Conservation (phyloP, 139 green algal species). For the Chlorella vulgaris region DNA sequence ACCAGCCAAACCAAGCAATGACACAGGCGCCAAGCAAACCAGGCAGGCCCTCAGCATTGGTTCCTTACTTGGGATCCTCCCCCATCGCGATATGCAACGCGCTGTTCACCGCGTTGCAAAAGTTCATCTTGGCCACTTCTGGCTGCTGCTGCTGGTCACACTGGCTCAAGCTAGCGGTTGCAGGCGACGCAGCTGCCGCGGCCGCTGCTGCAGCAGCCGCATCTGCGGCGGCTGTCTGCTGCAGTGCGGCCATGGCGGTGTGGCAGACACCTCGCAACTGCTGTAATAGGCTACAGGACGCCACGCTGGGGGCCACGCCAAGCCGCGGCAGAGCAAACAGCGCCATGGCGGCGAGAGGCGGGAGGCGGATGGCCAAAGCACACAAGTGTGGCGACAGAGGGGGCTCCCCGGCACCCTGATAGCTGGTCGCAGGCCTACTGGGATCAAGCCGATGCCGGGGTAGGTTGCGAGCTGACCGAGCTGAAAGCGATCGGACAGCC, state of each 20-base stretch:
- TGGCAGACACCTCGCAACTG: neutral
- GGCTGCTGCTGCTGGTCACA: no score
- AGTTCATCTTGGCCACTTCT: constrained; percentile 62
- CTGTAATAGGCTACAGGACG: neutral
- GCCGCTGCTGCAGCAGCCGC: neutral
- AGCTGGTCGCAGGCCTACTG: neutral
- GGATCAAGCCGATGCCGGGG: neutral
- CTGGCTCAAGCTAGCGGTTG: no score
- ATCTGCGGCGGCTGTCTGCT: constrained; percentile 1
- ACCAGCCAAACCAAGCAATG: no score
- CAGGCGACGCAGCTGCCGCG: neutral
- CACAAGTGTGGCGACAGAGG: neutral
- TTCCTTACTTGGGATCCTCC: constrained; percentile 60
- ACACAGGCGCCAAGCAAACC: no score
- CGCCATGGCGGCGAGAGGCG: neutral
- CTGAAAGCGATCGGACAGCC: no score
- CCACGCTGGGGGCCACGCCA: neutral
- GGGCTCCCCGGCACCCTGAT: no score
- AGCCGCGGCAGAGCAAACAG: neutral
- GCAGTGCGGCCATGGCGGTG: neutral
- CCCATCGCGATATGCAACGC: constrained; percentile 79
- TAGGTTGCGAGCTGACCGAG: no score
- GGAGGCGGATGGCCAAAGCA: neutral
- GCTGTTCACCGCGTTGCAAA: constrained; percentile 90
- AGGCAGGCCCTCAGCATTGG: neutral